phyloP scores from a whole-genome alignment of 2,329 filamentous ascomycete genomes.

The Myriosclerotinia duriaeana region DNA sequence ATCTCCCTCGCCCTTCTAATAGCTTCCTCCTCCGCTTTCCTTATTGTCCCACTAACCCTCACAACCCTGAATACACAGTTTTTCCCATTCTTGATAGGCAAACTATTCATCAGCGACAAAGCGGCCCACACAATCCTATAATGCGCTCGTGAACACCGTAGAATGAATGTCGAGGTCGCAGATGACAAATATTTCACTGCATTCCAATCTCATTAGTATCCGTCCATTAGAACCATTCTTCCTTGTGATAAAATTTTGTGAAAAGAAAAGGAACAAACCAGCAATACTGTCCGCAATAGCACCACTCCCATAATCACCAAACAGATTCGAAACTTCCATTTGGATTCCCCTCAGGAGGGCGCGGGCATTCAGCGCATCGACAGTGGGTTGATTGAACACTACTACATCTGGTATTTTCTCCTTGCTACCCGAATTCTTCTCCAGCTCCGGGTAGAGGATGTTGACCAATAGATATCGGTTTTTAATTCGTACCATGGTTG shows the following conservation, averaged over 20 bases:
- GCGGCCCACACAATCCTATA: slow-evolving; percentile 90
- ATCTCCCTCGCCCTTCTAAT: slow-evolving; percentile 73
- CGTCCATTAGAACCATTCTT: neutral
- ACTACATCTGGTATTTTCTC: slow-evolving; percentile 58
- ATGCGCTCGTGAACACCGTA: slow-evolving; percentile 77
- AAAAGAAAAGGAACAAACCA: slow-evolving; percentile 48
- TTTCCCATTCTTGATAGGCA: slow-evolving; percentile 58
- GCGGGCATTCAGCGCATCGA: slow-evolving; percentile 65
- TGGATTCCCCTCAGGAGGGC: slow-evolving; percentile 68
- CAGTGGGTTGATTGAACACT: slow-evolving; percentile 75
- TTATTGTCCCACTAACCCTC: slow-evolving; percentile 87
- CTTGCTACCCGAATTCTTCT: slow-evolving; percentile 36
- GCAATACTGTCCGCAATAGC: slow-evolving; percentile 67
- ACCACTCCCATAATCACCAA: slow-evolving; percentile 87
- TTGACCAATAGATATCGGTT: slow-evolving; percentile 94
- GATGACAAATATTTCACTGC: slow-evolving; percentile 88
- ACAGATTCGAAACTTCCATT: slow-evolving; percentile 67
- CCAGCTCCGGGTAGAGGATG: slow-evolving; percentile 74
- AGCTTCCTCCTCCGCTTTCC: slow-evolving; percentile 86
- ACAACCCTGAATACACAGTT: slow-evolving; percentile 81
- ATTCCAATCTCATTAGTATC: slow-evolving; percentile 16
- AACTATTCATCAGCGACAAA: slow-evolving; percentile 71
- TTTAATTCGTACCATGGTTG: slow-evolving; percentile 87
- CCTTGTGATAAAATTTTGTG: neutral
- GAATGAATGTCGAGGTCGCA: slow-evolving; percentile 91